Conservation (phyloP, 352 stramenopile genomes). For the Phytophthora megakarya region DNA sequence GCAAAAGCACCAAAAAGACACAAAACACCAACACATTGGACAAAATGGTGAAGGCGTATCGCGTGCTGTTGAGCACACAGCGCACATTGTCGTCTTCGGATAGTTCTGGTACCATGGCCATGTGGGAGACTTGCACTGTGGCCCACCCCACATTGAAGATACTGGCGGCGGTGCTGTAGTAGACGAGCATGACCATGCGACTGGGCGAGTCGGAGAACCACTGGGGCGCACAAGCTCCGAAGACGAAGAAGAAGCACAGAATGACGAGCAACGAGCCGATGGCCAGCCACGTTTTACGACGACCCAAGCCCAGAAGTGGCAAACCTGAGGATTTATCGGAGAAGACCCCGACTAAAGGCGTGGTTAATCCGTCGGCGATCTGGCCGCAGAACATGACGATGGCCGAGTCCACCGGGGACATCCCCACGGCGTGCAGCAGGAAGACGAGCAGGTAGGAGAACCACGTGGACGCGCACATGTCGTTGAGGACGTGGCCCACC, state of each 20-base stretch:
- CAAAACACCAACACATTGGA: conserved; percentile 89
- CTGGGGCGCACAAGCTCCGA: conserved; percentile 59
- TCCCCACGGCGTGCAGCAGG: conserved; percentile 56
- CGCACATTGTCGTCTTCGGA: conserved; percentile 79
- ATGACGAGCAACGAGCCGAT: conserved; percentile 74
- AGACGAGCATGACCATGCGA: conserved; percentile 62
- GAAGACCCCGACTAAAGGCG: conserved; percentile 77
- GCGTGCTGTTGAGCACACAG: conserved; percentile 80
- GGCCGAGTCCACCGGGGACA: conserved; percentile 79
- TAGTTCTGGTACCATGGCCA: conserved; percentile 86
- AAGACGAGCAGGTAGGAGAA: conserved; percentile 90
- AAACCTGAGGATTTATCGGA: conserved; percentile 73
- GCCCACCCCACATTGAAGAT: conserved; percentile 89
- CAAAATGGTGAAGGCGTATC: conserved; percentile 87
- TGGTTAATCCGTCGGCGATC: conserved; percentile 81
- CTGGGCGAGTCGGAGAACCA: conserved; percentile 67
- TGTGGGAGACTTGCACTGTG: conserved; percentile 84
- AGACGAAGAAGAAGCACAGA: conserved; percentile 89
- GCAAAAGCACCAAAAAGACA: conserved; percentile 73
- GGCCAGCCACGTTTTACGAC: conserved; percentile 78
- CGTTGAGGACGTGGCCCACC: conserved; percentile 86
- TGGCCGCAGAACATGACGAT: conserved; percentile 89
- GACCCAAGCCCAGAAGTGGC: conserved; percentile 62
- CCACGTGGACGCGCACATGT: conserved; percentile 90
- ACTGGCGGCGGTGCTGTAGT: conserved; percentile 78